Evolutionary conservation across 148 eudicot species (phyloP), one percentile per base, ranked within the genome.

Genomic region (Cornus suecica): DNA sequence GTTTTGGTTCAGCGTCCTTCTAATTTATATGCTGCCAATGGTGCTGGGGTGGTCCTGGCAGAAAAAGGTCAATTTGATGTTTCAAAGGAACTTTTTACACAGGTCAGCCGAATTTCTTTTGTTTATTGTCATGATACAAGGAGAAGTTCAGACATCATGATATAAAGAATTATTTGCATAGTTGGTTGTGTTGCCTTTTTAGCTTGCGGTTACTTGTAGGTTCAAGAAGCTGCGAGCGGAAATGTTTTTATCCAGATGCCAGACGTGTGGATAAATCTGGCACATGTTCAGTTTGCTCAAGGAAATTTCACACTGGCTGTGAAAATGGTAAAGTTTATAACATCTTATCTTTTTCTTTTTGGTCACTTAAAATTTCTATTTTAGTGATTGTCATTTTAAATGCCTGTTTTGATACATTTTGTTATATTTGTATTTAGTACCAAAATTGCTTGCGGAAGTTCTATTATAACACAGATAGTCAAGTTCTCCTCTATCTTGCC

Each of bases 191-290:
- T 64, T 68, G 0, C 8, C 25, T 52, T 54, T 34, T 10, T 54
- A 68, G 11, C 26, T 29, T 77, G n/a, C 32, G 26, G 48, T 45
- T 65, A 68, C 26, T 72, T 81, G 25, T 85, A 95, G 99, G 99
- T 92, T 61, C 97, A 89, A 82, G 97, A 95, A 90, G 99, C 97
- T 77, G 91, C 95, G 65, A 95, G 94, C 87, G 94, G 97, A 82
- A 89, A 88, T 73, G 83, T 79, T 73, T 88, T 87, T 73, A 87
- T 87, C 64, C 97, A 89, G 87, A 92, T 92, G 97, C 99, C 99
- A 64, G 97, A 91, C 85, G 97, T 91, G 76, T 90, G 97, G 99
- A 92, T 95, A 76, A 95, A 95, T 78, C 74, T 95, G 90, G 99
- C 97, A 71, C 99, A 95, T 82, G 93, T 95, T 84, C 86, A 92